A percentile compares a stretch with the other conserved stretches of the same genome.
Conservation (phyloP, 1,284 basidiomycete genomes). For the Gymnopus androsaceus region DNA sequence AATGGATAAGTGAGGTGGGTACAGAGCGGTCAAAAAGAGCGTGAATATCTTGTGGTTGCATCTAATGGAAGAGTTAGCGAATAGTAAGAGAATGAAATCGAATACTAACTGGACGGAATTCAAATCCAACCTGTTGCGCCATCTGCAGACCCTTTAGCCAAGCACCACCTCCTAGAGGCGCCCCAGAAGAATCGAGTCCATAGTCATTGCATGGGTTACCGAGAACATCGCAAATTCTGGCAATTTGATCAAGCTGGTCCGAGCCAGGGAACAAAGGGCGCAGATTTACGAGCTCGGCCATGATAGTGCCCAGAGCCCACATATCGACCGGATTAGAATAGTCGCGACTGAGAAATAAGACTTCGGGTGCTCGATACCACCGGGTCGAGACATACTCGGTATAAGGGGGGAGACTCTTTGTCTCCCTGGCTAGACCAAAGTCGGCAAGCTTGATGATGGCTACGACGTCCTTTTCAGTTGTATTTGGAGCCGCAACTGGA, state of each 20-base stretch:
- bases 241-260: slow-evolving; percentile 92
- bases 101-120: slow-evolving; percentile 79
- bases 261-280: slow-evolving; percentile 98
- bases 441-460: slow-evolving; percentile 98
- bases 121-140: slow-evolving; percentile 85
- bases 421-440: slow-evolving; percentile 96
- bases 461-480: slow-evolving; percentile 89
- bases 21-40: slow-evolving; percentile 80
- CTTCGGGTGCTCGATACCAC: slow-evolving; percentile 99
- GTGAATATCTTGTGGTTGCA: slow-evolving; percentile 75
- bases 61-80: slow-evolving; percentile 43
- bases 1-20: slow-evolving; percentile 84
- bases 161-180: slow-evolving; percentile 80
- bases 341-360: slow-evolving; percentile 86
- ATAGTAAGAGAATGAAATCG: slow-evolving; percentile 18
- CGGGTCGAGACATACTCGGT: slow-evolving; percentile 99
- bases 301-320: slow-evolving; percentile 99
- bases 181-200: slow-evolving; percentile 73
- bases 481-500: slow-evolving; percentile 56
- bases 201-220: slow-evolving; percentile 91
- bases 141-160: slow-evolving; percentile 88
- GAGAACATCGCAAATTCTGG: slow-evolving; percentile 85
- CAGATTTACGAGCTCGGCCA: slow-evolving; percentile 94
- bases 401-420: slow-evolving; percentile 87
- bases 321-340: slow-evolving; percentile 98